phyloP scores from a whole-genome alignment of 768 basidiomycete genomes.

The Amylocystis lapponica region DNA sequence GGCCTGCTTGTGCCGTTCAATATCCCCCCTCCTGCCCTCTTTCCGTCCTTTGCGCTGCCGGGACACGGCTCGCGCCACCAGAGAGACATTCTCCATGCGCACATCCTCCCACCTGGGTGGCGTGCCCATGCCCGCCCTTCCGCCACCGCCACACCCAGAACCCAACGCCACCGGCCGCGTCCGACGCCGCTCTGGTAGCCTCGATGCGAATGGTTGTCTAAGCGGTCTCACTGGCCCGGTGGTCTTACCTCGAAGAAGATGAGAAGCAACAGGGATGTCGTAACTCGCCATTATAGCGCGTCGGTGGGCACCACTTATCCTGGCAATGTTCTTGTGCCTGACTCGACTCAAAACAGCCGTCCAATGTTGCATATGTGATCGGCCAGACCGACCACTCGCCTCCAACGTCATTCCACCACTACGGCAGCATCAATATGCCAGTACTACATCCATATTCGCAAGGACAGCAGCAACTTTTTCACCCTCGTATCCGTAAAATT shows the following conservation, averaged over 20 bases:
- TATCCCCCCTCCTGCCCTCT: no score
- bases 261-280: slow-evolving; percentile 29
- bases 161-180: slow-evolving; percentile 32
- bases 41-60: slow-evolving; percentile 1
- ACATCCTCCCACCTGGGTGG: slow-evolving; percentile 24
- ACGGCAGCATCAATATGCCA: slow-evolving; percentile 7
- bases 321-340: slow-evolving; percentile 1
- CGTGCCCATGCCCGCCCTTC: slow-evolving; percentile 30
- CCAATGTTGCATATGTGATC: slow-evolving; percentile 15
- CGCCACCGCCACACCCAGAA: slow-evolving; percentile 34
- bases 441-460: slow-evolving; percentile 20
- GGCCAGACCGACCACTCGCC: slow-evolving; percentile 13
- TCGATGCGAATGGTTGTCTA: slow-evolving; percentile 31
- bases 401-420: slow-evolving; percentile 10
- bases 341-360: slow-evolving; percentile 10
- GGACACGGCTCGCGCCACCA: slow-evolving; percentile 5
- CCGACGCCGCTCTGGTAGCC: slow-evolving; percentile 39
- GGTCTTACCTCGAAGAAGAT: slow-evolving; percentile 44
- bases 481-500: slow-evolving; percentile 3
- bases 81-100: slow-evolving; percentile 10
- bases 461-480: slow-evolving; percentile 5
- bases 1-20: slow-evolving; percentile 34
- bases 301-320: slow-evolving; percentile 18
- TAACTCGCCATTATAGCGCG: slow-evolving; percentile 22
- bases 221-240: slow-evolving; percentile 20